These are phyloP conservation scores for Digitaria exilis DNA, from an alignment of 202 grass and related monocot species.

Conservation along the genomic window DNA sequence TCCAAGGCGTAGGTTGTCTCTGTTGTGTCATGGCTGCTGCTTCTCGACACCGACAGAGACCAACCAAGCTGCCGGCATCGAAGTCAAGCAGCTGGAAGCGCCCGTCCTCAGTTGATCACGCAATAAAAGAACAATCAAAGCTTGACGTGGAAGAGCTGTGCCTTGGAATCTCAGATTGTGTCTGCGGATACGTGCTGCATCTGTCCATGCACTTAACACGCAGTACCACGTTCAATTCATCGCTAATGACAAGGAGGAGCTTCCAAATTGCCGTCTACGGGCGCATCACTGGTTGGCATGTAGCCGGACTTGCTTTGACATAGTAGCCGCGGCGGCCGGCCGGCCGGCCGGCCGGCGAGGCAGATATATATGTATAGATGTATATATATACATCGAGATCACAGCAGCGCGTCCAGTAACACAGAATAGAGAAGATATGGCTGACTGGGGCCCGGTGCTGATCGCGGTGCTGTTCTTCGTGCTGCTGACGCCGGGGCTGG, in stretches of 20 bases:
- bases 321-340: background rate
- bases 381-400: background rate
- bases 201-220: background rate
- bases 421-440: background rate
- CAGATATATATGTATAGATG: background rate
- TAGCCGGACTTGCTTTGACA: background rate
- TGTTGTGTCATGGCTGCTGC: background rate
- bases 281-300: background rate
- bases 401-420: too few relatives aligned
- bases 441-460: slow-evolving; percentile 50
- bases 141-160: background rate
- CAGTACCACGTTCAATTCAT: too few relatives aligned
- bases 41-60: background rate
- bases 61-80: background rate
- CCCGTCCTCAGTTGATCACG: background rate
- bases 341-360: background rate
- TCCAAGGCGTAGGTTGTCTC: background rate
- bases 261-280: slow-evolving; percentile 16
- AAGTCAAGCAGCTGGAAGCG: background rate
- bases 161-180: slow-evolving; percentile 5
- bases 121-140: background rate
- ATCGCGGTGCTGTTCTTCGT: slow-evolving; percentile 50
- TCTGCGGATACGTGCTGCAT: background rate
- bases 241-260: background rate
- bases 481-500: slow-evolving; percentile 40